Evolutionary conservation across 305 asterid species (phyloP).

Genomic region (Fraxinus velutina): DNA sequence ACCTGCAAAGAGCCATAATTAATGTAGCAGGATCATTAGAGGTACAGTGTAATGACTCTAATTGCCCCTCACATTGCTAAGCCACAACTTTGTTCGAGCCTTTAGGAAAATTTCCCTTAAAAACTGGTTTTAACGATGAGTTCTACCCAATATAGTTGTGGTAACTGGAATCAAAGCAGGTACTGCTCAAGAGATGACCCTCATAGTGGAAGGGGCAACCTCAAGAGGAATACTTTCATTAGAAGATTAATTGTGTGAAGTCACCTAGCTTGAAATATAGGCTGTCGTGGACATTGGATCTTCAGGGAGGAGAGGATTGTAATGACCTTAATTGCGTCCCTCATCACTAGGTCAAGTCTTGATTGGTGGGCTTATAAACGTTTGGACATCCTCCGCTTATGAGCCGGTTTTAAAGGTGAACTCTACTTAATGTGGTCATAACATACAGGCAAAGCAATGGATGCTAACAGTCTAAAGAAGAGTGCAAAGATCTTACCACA

Average conservation of each 20-base stretch:
- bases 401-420: not conserved
- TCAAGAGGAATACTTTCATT: not conserved
- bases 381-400: not conserved
- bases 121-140: not conserved
- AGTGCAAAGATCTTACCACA: slow-evolving; percentile 50
- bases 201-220: not conserved
- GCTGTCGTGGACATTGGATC: not conserved
- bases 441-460: not conserved
- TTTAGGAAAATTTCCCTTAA: not conserved
- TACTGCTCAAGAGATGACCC: not conserved
- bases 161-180: not conserved
- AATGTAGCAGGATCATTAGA: not conserved
- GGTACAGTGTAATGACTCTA: not conserved
- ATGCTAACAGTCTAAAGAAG: not conserved
- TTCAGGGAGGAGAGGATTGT: not conserved
- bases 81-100: not conserved
- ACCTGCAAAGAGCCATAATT: slow-evolving; percentile 39
- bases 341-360: not conserved
- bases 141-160: not conserved
- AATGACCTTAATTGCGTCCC: not conserved
- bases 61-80: not conserved
- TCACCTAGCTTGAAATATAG: not conserved
- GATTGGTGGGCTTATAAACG: not conserved
- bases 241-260: not conserved
- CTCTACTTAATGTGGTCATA: not conserved